These are phyloP conservation scores for Brassica balearica DNA, from an alignment of 441 rosid genomes.

Conservation along the genomic window DNA sequence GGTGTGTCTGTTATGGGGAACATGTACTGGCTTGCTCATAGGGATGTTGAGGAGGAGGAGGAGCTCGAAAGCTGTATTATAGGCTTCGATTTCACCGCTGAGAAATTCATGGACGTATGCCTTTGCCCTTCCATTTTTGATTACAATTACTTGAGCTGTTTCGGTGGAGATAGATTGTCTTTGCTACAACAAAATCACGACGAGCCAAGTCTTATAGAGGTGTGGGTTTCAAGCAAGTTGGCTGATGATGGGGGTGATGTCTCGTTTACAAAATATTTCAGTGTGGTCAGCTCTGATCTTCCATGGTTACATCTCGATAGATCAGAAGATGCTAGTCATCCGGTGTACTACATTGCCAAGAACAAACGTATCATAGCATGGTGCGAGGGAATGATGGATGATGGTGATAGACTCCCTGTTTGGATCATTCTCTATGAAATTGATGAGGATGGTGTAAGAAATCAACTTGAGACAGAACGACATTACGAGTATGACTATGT, in stretches of 20 bases:
- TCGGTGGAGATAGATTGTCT: neutral
- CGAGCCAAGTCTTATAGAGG: neutral
- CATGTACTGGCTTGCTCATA: neutral
- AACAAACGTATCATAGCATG: neutral
- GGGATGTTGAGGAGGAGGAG: neutral
- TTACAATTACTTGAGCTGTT: neutral
- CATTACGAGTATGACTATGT: no score
- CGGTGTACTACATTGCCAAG: neutral
- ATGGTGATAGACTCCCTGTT: neutral
- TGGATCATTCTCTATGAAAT: neutral
- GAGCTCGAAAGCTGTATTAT: neutral
- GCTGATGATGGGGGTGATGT: neutral
- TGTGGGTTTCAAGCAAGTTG: neutral
- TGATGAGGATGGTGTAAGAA: neutral
- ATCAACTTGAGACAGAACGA: no score
- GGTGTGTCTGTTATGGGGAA: neutral
- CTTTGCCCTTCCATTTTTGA: neutral
- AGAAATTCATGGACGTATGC: neutral
- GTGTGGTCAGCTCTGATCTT: neutral
- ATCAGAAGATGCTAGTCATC: neutral
- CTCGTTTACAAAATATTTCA: neutral
- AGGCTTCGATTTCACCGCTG: neutral
- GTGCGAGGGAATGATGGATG: neutral
- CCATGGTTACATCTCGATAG: neutral
- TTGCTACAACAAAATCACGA: neutral